phyloP scores from a whole-genome alignment of 2,329 filamentous ascomycete species.

The Blastomyces emzantsi region DNA sequence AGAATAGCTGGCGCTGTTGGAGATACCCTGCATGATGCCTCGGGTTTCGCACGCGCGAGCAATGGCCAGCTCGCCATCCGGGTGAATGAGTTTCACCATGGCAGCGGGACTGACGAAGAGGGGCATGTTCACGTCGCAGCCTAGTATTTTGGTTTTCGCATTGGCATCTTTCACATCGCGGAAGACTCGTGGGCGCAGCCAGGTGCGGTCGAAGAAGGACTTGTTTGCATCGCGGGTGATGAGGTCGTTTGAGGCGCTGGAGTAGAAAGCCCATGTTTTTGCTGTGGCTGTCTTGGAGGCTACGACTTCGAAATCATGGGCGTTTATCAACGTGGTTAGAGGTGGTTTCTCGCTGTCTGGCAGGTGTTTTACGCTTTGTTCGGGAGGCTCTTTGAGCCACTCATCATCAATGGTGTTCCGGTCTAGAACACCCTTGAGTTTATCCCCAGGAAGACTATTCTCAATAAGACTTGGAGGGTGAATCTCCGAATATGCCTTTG shows the following conservation, averaged over 20 bases:
- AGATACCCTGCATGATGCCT: slow-evolving; percentile 52
- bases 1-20: slow-evolving; percentile 53
- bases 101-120: slow-evolving; percentile 57
- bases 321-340: slow-evolving; percentile 48
- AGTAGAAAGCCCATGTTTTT: slow-evolving; percentile 63
- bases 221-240: slow-evolving; percentile 50
- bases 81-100: slow-evolving; percentile 55
- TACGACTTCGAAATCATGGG: slow-evolving; percentile 52
- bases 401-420: slow-evolving; percentile 40
- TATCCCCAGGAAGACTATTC: slow-evolving; percentile 35
- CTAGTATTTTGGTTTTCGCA: slow-evolving; percentile 48
- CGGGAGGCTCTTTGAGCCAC: slow-evolving; percentile 38
- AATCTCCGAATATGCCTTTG: slow-evolving; percentile 37
- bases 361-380: slow-evolving; percentile 23
- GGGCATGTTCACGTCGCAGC: slow-evolving; percentile 44
- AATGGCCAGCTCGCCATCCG: slow-evolving; percentile 54
- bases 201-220: slow-evolving; percentile 46
- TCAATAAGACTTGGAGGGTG: slow-evolving; percentile 42
- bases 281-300: slow-evolving; percentile 48
- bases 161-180: slow-evolving; percentile 47
- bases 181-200: slow-evolving; percentile 51
- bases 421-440: slow-evolving; percentile 45
- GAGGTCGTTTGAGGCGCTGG: slow-evolving; percentile 55
- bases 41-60: slow-evolving; percentile 44
- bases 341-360: slow-evolving; percentile 26